These are phyloP conservation scores for Penicillium pulvis DNA, from an alignment of 495 filamentous ascomycete species.

Conservation along the genomic window DNA sequence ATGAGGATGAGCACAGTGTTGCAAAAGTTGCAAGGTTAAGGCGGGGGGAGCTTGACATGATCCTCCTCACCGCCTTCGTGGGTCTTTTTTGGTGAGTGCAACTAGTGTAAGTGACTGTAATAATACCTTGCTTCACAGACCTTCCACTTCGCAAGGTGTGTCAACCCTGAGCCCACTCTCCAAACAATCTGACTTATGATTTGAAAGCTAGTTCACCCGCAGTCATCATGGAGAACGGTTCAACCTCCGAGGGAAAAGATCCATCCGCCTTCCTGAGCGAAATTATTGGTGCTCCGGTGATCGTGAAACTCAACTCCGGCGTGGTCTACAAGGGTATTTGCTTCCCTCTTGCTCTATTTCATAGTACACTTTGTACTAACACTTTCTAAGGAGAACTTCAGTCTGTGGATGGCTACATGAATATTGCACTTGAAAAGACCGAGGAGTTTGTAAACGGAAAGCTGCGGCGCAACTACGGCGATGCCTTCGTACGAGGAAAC, in stretches of 20 bases:
- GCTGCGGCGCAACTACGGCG: constrained; percentile 79
- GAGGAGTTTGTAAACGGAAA: constrained; percentile 87
- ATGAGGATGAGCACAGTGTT: background rate
- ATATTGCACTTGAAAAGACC: constrained; percentile 94
- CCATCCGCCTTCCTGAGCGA: constrained; percentile 88
- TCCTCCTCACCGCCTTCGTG: constrained; percentile 5
- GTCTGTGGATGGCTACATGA: constrained; percentile 98
- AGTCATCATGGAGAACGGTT: constrained; percentile 71
- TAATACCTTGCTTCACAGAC: background rate
- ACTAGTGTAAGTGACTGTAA: background rate
- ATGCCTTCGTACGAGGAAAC: constrained; percentile 95
- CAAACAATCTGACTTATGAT: background rate
- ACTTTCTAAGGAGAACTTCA: constrained; percentile 74
- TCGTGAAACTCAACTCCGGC: constrained; percentile 93
- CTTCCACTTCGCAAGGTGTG: background rate
- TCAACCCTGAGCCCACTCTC: background rate
- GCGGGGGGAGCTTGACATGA: background rate
- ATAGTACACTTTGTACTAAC: constrained; percentile 9
- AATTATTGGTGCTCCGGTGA: constrained; percentile 89
- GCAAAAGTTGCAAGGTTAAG: background rate
- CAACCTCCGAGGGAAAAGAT: constrained; percentile 71
- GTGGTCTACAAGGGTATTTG: constrained; percentile 89
- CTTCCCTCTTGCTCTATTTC: background rate
- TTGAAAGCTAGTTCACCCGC: background rate
- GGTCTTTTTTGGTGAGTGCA: background rate